Conservation (phyloP, 2,329 filamentous ascomycete genomes). For the Phaeoacremonium minimum region DNA sequence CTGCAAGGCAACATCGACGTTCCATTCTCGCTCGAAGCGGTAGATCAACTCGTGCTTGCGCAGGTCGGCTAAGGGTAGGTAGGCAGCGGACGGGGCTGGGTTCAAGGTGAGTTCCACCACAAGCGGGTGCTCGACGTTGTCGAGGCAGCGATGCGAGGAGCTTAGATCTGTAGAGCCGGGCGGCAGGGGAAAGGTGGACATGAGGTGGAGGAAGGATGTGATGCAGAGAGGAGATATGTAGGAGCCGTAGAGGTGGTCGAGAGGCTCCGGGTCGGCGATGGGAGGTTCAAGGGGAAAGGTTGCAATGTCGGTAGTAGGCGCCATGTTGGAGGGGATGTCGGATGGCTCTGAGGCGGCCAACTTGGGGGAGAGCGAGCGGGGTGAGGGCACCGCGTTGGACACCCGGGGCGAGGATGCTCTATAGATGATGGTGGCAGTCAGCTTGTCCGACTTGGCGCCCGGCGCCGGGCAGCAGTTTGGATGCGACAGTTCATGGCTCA, state of each 20-base stretch:
- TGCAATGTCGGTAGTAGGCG: constrained; percentile 54
- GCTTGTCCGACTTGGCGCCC: constrained; percentile 42
- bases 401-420: constrained; percentile 33
- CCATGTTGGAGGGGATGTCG: constrained; percentile 49
- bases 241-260: constrained; percentile 62
- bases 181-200: constrained; percentile 56
- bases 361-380: constrained; percentile 24
- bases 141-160: constrained; percentile 62
- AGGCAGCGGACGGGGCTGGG: constrained; percentile 56
- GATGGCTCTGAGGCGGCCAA: constrained; percentile 26
- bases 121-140: constrained; percentile 52
- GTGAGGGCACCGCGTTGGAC: constrained; percentile 26
- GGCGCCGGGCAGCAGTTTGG: constrained; percentile 54
- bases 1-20: constrained; percentile 79
- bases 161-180: constrained; percentile 46
- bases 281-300: constrained; percentile 57
- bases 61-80: constrained; percentile 64
- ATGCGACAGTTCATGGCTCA: constrained; percentile 60
- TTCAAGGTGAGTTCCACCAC: constrained; percentile 65
- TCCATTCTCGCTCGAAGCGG: constrained; percentile 84
- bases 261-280: constrained; percentile 50
- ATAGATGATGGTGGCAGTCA: constrained; percentile 63
- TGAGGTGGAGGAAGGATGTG: constrained; percentile 62
- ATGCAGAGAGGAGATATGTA: constrained; percentile 63
- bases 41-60: constrained; percentile 78